A percentile compares a stretch with the other conserved stretches of the same genome.
These are phyloP conservation scores for Sugiyamaella novakii DNA, from an alignment of 1,139 yeast species.

Conservation along the genomic window DNA sequence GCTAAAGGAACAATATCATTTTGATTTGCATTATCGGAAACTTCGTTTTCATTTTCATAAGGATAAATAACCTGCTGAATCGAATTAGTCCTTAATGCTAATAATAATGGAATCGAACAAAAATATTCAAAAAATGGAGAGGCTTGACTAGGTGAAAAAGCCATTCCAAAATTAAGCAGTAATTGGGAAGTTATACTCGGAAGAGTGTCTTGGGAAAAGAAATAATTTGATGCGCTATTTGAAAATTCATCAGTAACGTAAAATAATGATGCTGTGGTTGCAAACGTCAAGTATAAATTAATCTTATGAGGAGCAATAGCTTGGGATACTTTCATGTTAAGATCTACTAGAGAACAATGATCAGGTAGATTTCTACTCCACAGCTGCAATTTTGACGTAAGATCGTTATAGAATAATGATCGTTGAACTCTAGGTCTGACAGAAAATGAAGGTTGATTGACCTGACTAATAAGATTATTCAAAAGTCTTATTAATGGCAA, in stretches of 20 bases:
- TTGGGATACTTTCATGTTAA: constrained; percentile 7
- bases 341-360: constrained; percentile 22
- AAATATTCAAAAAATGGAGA: constrained; percentile 24
- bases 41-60: not conserved
- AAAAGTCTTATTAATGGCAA: constrained; percentile 22
- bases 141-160: constrained; percentile 16
- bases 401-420: constrained; percentile 24
- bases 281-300: constrained; percentile 20
- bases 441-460: constrained; percentile 22
- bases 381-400: constrained; percentile 21
- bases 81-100: constrained; percentile 17
- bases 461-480: constrained; percentile 21
- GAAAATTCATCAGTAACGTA: constrained; percentile 19
- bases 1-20: constrained; percentile 12
- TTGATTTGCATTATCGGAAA: not conserved
- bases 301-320: constrained; percentile 22
- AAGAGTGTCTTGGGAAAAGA: constrained; percentile 20
- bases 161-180: constrained; percentile 15
- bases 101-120: constrained; percentile 16
- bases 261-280: constrained; percentile 19
- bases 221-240: constrained; percentile 8
- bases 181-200: constrained; percentile 20
- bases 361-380: constrained; percentile 25
- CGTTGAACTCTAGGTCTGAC: constrained; percentile 21
- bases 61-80: constrained; percentile 9